Base-by-base conservation (phyloP, 2,329 filamentous ascomycete species). In the Alternaria sp. region DNA sequence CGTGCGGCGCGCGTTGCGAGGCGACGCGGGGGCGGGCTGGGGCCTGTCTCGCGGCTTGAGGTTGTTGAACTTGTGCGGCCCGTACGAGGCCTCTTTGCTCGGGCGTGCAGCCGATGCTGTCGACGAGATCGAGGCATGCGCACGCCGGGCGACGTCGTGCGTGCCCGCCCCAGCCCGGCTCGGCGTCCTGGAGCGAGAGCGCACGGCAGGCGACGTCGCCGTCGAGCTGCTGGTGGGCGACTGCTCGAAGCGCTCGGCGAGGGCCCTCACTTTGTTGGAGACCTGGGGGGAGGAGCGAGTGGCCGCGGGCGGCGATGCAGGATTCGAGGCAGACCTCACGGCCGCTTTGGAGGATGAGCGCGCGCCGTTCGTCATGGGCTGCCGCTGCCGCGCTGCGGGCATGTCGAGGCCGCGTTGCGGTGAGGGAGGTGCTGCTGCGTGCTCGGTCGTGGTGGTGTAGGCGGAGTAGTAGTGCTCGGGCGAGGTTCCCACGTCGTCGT, bases 241-340 rank as follows among this genome's bases (percentile, higher is more conserved):
- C 19, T 76, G 76, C 62, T 79, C 77, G 63, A 80, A 80, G 25
- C 76, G 70, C 63, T 79, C 74, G 1, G 78, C 77, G 46, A 80
- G 73, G 40, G 73, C 77, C 66, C 68, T 78, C 44, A 80, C 79
- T 25, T 77, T 77, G 75, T 75, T 60, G 64, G 75, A 63, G 36
- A 66, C 52, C n/a, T 68, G 51, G 47, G 75, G 56, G 62, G 68
- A 62, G 40, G 72, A 53, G 69, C 69, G 54, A 26, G 75, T 61
- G 46, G 68, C 56, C 0, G 71, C 61, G 13, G 75, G 71, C 25
- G 73, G 70, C 15, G 74, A 73, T 17, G 75, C 69, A 21, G 76
- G 74, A 26, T 73, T 75, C 13, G 77, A 78, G 51, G 70, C 74
- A 12, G 76, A 78, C 13, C 77, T 65, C 13, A 73, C 62, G 6